A percentile compares a stretch with the other conserved stretches of the same genome.
These are phyloP conservation scores for Sugiyamaella marilandica DNA, from an alignment of 805 yeast genomes.

Conservation along the genomic window DNA sequence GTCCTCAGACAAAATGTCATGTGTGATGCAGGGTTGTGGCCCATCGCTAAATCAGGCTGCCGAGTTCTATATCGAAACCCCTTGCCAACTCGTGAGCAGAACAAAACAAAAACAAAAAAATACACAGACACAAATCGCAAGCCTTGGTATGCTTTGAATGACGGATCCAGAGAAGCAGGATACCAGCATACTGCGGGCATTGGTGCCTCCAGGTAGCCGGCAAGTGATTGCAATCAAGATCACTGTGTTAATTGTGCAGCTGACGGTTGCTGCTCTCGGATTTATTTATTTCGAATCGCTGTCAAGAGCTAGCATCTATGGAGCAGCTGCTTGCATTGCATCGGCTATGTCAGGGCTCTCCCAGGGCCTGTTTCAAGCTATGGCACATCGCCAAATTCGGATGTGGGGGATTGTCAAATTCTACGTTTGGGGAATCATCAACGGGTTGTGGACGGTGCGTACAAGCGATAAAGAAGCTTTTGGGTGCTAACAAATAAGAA, in stretches of 20 bases:
- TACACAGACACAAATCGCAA: no score
- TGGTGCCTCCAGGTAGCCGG: not conserved
- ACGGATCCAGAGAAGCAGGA: not conserved
- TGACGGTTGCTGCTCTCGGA: constrained; percentile 19
- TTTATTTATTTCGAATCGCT: constrained; percentile 24
- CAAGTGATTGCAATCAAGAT: not conserved
- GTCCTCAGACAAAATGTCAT: no score
- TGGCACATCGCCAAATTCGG: constrained; percentile 9
- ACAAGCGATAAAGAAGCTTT: not conserved
- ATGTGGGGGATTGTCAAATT: constrained; percentile 26
- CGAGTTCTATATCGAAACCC: no score
- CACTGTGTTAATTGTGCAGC: constrained; percentile 18
- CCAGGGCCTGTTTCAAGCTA: constrained; percentile 31
- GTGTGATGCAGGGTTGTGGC: no score
- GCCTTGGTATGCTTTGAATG: not conserved
- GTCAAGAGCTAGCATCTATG: constrained; percentile 24
- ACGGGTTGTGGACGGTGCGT: constrained; percentile 33
- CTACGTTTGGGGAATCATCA: constrained; percentile 35
- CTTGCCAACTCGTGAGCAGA: no score
- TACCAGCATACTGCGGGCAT: not conserved
- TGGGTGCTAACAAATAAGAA: constrained; percentile 16
- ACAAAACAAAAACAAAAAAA: no score
- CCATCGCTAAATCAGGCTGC: no score
- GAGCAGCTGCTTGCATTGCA: constrained; percentile 32
- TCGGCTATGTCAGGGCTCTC: constrained; percentile 30